Base-by-base conservation (phyloP, 2,329 filamentous ascomycete genomes). In the Fusarium sp. region DNA sequence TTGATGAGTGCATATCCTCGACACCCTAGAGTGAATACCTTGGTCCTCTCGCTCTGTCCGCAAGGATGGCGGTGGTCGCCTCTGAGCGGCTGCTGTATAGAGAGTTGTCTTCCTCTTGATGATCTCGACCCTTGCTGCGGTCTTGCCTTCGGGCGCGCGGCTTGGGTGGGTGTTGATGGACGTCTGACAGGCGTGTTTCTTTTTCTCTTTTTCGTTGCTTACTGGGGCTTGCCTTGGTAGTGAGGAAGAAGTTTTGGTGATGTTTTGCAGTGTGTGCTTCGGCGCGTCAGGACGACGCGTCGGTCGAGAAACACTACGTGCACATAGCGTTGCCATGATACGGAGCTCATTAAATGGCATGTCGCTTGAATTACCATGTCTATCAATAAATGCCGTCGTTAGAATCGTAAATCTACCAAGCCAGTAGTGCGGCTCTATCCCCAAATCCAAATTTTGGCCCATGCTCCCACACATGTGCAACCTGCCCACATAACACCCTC, bases 81-180 rank as follows among this genome's bases (percentile, higher is more conserved):
- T 24, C 56, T 6, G 60, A 26, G 58, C 61, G 59, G 59, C 39
- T 62, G 78, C 85, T 89, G 88, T 91, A 91, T 87, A 93, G 90
- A 90, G 86, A 88, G 89, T 89, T 88, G 67, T 54, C 41, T 42
- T 54, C 91, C 67, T 75, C 63, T 77, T 92, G 90, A 95, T 95
- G 92, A 96, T 96, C 91, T 95, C 90, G 83, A 88, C 90, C 91
- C 89, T 81, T 83, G 77, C 75, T 76, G 81, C 77, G 80, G 84
- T 89, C 85, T 64, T 86, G 88, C 87, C 87, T 88, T 93, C 82
- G 90, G 90, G 88, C 90, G 85, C 85, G 82, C 79, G 82, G 80
- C 80, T 81, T 81, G 90, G 90, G 90, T 91, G 91, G 91, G 90
- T 87, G 85, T 85, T 83, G 91, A 90, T 83, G 90, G 89, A 91